Evolutionary conservation across 139 green algal genomes (phyloP).

Genomic region (Chlorella sp.): DNA sequence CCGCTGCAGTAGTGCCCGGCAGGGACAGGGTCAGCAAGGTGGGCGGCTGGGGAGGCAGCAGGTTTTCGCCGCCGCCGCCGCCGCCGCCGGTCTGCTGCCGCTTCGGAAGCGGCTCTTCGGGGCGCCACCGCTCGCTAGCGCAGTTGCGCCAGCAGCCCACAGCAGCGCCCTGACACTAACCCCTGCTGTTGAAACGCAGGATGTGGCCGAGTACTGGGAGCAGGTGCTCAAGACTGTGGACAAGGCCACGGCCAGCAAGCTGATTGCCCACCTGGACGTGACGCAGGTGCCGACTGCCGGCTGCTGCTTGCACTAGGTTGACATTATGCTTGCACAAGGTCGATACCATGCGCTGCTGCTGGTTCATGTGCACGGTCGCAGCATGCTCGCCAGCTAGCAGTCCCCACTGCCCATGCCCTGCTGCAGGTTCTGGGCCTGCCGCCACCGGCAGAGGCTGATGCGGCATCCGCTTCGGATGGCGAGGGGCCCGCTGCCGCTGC

Average conservation of each 20-base stretch:
- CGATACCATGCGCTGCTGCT: neutral
- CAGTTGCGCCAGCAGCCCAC: neutral
- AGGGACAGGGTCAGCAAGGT: conserved; percentile 21
- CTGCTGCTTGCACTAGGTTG: no score
- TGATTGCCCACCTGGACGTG: conserved; percentile 51
- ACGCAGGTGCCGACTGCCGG: neutral
- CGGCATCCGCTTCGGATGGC: neutral
- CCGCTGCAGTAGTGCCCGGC: neutral
- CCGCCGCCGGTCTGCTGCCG: neutral
- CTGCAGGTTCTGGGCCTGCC: conserved; percentile 10
- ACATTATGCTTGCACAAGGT: no score
- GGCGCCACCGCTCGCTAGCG: no score
- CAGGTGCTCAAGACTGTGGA: conserved; percentile 52
- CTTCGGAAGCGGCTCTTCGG: no score
- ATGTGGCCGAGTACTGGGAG: conserved; percentile 57
- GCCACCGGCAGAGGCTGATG: neutral
- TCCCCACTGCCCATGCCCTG: no score
- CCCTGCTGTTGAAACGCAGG: conserved; percentile 27
- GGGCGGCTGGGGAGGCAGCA: neutral
- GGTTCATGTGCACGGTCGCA: neutral
- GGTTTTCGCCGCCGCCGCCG: neutral
- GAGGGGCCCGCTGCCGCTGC: neutral
- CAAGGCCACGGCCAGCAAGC: conserved; percentile 43
- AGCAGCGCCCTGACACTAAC: neutral
- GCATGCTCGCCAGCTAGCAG: no score